These are phyloP conservation scores for Chlorella variabilis DNA, from an alignment of 163 green algal species.

Conservation along the genomic window DNA sequence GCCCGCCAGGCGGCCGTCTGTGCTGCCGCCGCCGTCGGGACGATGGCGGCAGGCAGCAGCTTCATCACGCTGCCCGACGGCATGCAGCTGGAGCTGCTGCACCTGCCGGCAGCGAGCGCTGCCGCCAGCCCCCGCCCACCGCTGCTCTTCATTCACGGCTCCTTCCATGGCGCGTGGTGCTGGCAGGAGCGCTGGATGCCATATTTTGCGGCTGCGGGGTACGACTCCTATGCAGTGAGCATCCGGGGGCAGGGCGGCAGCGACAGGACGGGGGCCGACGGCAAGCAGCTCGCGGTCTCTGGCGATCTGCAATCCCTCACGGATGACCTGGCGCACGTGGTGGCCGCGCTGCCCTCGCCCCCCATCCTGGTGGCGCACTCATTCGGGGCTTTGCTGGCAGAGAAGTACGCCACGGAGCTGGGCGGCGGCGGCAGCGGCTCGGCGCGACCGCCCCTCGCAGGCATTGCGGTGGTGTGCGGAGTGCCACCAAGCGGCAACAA, in stretches of 20 bases:
- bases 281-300: conserved; percentile 44
- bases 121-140: conserved; percentile 49
- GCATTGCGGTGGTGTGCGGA: conserved; percentile 61
- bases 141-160: conserved; percentile 87
- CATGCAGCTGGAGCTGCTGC: conserved; percentile 47
- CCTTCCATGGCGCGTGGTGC: conserved; percentile 89
- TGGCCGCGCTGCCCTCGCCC: conserved; percentile 45
- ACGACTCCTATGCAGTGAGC: conserved; percentile 76
- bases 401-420: conserved; percentile 36
- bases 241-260: conserved; percentile 76
- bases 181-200: conserved; percentile 82
- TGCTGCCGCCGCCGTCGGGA: too few species aligned
- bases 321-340: conserved; percentile 69
- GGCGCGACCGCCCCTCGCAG: conserved; percentile 52
- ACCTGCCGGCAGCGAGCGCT: background rate
- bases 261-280: conserved; percentile 25
- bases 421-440: background rate
- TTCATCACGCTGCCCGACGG: conserved; percentile 47
- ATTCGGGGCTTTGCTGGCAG: conserved; percentile 58
- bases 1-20: too few species aligned
- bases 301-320: conserved; percentile 76
- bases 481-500: conserved; percentile 82
- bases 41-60: too few species aligned
- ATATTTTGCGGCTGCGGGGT: conserved; percentile 75
- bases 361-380: conserved; percentile 59